Conservation (phyloP, 108 stramenopile genomes). For the Cyclotella cryptica region DNA sequence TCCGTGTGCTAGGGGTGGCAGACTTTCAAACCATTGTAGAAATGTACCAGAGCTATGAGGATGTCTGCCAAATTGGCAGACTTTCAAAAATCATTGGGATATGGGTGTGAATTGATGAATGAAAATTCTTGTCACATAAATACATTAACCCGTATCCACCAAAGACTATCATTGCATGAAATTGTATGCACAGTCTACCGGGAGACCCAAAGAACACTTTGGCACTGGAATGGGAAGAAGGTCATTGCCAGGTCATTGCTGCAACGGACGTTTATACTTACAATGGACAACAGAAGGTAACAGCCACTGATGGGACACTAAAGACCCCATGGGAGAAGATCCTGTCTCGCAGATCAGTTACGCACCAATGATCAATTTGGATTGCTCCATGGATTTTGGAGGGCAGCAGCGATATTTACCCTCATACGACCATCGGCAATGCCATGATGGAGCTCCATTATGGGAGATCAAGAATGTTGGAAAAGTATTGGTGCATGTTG, state of each 20-base stretch:
- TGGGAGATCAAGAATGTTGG: slow-evolving; percentile 89
- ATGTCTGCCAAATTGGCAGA: no score
- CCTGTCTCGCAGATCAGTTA: slow-evolving; percentile 72
- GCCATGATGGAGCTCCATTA: slow-evolving; percentile 74
- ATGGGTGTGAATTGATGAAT: no score
- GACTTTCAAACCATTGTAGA: no score
- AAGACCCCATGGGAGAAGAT: slow-evolving; percentile 72
- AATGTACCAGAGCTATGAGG: no score
- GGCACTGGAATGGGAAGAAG: slow-evolving; percentile 87
- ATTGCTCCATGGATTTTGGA: slow-evolving; percentile 48
- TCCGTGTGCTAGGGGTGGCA: no score
- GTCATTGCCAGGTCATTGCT: slow-evolving; percentile 40
- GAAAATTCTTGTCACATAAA: no score
- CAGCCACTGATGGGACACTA: slow-evolving; percentile 49
- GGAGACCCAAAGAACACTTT: no score
- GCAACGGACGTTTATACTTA: slow-evolving; percentile 63
- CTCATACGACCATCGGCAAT: slow-evolving; percentile 76
- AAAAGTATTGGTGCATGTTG: slow-evolving; percentile 83
- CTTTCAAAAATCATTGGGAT: no score
- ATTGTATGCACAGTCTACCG: no score
- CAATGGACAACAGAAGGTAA: slow-evolving; percentile 35
- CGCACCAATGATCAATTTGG: slow-evolving; percentile 64
- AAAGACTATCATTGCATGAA: no score
- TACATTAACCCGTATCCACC: no score
- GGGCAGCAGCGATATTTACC: slow-evolving; percentile 76